phyloP scores from a whole-genome alignment of 2,329 filamentous ascomycete genomes.

The Septoria linicola region DNA sequence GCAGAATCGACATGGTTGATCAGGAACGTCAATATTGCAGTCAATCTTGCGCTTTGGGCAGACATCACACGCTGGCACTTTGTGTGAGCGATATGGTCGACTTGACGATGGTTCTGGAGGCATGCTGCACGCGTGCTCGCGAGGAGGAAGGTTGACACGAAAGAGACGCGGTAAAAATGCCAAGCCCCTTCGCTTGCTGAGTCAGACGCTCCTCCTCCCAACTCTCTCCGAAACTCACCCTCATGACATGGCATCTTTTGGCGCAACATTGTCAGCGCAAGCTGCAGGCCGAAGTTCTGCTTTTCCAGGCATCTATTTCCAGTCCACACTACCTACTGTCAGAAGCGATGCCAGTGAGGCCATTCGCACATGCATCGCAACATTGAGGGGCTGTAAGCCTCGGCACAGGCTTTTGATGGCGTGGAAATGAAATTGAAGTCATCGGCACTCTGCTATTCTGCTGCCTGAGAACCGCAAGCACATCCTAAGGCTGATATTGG shows the following conservation, averaged over 20 bases:
- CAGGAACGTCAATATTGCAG: conserved; percentile 43
- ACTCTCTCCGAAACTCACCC: no score
- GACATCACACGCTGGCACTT: conserved; percentile 4
- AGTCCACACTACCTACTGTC: not conserved
- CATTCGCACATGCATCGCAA: not conserved
- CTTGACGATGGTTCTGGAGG: not conserved
- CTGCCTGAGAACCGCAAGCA: conserved; percentile 6
- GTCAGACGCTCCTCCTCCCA: no score
- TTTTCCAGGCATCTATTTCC: no score
- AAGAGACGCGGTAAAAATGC: no score
- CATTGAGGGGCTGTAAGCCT: conserved; percentile 3
- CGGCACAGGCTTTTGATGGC: conserved; percentile 6
- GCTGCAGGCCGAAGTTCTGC: no score
- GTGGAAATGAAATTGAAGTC: conserved; percentile 1
- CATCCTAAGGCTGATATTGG: conserved; percentile 8
- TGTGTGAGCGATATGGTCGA: conserved; percentile 42
- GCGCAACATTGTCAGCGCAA: no score
- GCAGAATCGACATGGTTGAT: conserved; percentile 43
- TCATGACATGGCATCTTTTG: no score
- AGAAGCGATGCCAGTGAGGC: not conserved
- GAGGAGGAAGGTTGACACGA: no score
- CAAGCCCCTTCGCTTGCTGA: no score
- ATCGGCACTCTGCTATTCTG: not conserved
- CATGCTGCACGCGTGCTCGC: no score
- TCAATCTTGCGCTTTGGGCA: conserved; percentile 39